Evolutionary conservation across 2,329 filamentous ascomycete genomes (phyloP).

Genomic region (Aspergillus quadrilineatus): DNA sequence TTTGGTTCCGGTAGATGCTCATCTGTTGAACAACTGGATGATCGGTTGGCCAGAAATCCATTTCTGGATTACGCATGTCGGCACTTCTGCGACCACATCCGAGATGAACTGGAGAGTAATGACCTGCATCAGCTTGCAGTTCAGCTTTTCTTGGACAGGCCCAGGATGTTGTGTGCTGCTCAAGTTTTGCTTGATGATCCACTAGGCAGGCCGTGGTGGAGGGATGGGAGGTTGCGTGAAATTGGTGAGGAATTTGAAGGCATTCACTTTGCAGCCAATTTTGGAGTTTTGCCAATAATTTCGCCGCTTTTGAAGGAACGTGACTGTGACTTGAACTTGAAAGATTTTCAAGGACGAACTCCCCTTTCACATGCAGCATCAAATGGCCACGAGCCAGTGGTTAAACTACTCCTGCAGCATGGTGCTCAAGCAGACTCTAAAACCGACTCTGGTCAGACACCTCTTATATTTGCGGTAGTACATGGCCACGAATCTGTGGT

Average conservation of each 20-base stretch:
- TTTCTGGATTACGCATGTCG: too few relatives aligned
- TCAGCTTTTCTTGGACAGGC: too few relatives aligned
- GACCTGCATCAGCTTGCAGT: too few relatives aligned
- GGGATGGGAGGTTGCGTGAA: too few relatives aligned
- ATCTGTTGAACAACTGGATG: too few relatives aligned
- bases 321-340: neutral
- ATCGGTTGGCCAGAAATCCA: too few relatives aligned
- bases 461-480: neutral
- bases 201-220: too few relatives aligned
- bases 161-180: too few relatives aligned
- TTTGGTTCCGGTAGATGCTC: constrained; percentile 22
- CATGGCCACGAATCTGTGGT: neutral
- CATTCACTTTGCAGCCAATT: neutral
- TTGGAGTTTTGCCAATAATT: neutral
- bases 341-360: neutral
- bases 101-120: too few relatives aligned
- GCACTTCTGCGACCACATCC: too few relatives aligned
- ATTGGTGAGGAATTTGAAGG: neutral
- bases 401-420: neutral
- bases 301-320: neutral
- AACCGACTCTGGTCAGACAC: neutral
- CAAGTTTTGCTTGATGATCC: too few relatives aligned
- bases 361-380: neutral
- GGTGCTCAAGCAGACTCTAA: neutral
- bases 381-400: neutral